These are phyloP conservation scores for Aristolochia contorta DNA, from an alignment of 164 flowering plant species.

Conservation along the genomic window DNA sequence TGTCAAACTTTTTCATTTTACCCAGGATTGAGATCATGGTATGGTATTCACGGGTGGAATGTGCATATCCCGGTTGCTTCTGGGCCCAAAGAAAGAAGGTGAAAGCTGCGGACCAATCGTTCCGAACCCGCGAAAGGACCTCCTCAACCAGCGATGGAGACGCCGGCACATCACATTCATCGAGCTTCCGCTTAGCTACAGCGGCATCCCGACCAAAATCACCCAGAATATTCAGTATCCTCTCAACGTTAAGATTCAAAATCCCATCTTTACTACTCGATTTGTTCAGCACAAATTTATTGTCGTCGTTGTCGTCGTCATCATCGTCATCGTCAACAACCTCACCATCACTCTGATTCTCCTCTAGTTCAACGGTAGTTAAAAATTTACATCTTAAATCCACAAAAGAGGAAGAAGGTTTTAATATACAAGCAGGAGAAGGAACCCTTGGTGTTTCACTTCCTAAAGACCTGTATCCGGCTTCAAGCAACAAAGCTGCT, in stretches of 20 bases:
- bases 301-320: conserved; percentile 9
- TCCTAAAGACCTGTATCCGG: neutral
- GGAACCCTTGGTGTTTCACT: neutral
- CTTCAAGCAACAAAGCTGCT: neutral
- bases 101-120: conserved; percentile 70
- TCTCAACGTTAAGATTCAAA: conserved; percentile 16
- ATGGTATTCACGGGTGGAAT: conserved; percentile 52
- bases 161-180: conserved; percentile 28
- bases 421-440: neutral
- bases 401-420: conserved; percentile 3
- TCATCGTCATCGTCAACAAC: conserved; percentile 16
- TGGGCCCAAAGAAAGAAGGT: conserved; percentile 84
- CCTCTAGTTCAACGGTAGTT: neutral
- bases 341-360: conserved; percentile 2
- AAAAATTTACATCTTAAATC: neutral
- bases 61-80: conserved; percentile 50
- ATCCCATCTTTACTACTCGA: conserved; percentile 17
- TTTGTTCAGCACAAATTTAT: conserved; percentile 7
- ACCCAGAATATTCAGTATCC: conserved; percentile 22
- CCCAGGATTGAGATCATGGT: conserved; percentile 68
- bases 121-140: conserved; percentile 55
- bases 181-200: conserved; percentile 37
- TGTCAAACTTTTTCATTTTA: conserved; percentile 74
- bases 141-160: conserved; percentile 46
- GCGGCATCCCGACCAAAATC: conserved; percentile 13